phyloP scores from a whole-genome alignment of 331 rosid species.

The Acacia pycnantha region DNA sequence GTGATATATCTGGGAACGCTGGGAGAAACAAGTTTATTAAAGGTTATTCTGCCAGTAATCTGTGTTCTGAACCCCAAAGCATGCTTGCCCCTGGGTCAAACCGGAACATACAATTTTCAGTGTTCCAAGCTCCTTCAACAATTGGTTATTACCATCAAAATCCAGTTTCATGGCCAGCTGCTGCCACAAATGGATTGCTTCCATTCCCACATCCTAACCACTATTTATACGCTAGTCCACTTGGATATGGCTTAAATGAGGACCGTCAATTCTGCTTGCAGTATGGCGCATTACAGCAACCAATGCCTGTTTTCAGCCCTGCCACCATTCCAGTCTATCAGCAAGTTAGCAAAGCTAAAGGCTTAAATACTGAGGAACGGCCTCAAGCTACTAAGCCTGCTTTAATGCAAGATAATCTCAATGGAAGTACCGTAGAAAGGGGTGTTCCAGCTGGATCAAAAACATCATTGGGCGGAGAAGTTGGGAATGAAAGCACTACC shows the following conservation, averaged over 20 bases:
- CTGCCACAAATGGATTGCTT: conserved; percentile 70
- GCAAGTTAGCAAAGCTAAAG: conserved; percentile 51
- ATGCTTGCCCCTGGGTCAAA: conserved; percentile 50
- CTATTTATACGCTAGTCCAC: conserved; percentile 67
- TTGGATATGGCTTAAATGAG: conserved; percentile 82
- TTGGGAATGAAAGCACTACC: conserved; percentile 43
- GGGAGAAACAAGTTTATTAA: conserved; percentile 41
- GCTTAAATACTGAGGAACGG: conserved; percentile 49
- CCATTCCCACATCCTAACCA: conserved; percentile 68
- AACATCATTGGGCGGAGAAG: conserved; percentile 38
- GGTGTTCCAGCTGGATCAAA: conserved; percentile 43
- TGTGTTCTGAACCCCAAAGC: conserved; percentile 66
- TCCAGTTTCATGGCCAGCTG: conserved; percentile 87
- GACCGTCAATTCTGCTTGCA: conserved; percentile 75
- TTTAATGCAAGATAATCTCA: conserved; percentile 45
- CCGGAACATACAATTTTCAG: conserved; percentile 68
- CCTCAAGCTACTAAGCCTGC: conserved; percentile 41
- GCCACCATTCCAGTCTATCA: conserved; percentile 69
- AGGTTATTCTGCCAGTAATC: conserved; percentile 47
- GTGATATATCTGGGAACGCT: conserved; percentile 37
- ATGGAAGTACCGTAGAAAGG: conserved; percentile 47
- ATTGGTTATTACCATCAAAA: conserved; percentile 84
- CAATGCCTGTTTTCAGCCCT: conserved; percentile 60
- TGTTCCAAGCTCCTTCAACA: conserved; percentile 70
- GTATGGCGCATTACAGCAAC: conserved; percentile 77